Evolutionary conservation across 441 rosid species (phyloP), one percentile per base, ranked within the genome.

Genomic region (Rhodomyrtus psidioides): DNA sequence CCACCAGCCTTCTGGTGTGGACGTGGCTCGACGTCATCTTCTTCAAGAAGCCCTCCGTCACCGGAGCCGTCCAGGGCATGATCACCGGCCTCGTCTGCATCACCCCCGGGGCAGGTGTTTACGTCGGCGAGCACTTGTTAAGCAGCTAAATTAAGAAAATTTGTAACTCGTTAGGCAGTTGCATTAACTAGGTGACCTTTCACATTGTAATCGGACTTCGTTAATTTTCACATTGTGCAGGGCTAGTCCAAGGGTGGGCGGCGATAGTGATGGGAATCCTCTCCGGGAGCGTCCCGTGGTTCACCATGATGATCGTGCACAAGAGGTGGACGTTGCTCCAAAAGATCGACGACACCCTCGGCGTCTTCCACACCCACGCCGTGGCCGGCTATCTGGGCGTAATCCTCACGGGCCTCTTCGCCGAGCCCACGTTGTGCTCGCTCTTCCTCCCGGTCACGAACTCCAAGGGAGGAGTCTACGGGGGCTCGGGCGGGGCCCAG

Each of bases 281-380:
- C 2, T 86, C 88, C 9, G 88, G 88, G 9, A 83, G 88, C 54
- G 26, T 86, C 57, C 88, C 88, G 0, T 86, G 88, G 88, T 83
- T 70, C 86, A 83, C 88, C 4, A 86, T 86, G 88, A 86, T 86
- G 88, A 30, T 86, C 24, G 85, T 86, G 46, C 88, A 83, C 85
- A 86, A 86, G 83, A 74, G 59, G 39, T 83, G 85, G 85, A 44
- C 83, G n/a, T 55, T 86, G 44, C 83, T 86, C 42, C 85, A 86
- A 26, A 17, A 75, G 70, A 51, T 86, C n/a, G 88, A 86, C 55
- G 88, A 86, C 83, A 86, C 88, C 26, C 82, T 86, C 51, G 83
- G 83, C 9, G 88, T 86, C 56, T 86, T 86, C 83, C 88, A 86
- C 83, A 85, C 87, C 58, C 84, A 85, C 2, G 88, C 88, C 7